Evolutionary conservation across 2,329 filamentous ascomycete species (phyloP).

Genomic region (Exserohilum rostratum): DNA sequence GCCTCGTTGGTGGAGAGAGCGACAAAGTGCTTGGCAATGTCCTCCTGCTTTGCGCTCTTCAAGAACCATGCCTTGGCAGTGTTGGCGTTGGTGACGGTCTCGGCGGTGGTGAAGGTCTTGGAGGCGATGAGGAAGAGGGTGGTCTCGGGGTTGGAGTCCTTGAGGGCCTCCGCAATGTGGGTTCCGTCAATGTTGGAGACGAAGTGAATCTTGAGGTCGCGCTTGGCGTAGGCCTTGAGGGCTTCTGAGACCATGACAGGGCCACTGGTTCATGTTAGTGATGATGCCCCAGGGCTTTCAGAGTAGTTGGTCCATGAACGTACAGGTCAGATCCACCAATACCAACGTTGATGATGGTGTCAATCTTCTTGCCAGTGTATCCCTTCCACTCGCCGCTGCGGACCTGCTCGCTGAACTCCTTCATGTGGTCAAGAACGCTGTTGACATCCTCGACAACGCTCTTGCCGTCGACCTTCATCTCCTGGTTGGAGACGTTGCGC

Average conservation of each 20-base stretch:
- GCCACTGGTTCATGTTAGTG: slow-evolving; percentile 60
- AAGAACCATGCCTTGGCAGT: slow-evolving; percentile 98
- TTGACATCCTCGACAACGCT: slow-evolving; percentile 96
- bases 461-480: slow-evolving; percentile 82
- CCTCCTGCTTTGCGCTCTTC: slow-evolving; percentile 75
- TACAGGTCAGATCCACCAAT: slow-evolving; percentile 98
- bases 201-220: slow-evolving; percentile 89
- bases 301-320: slow-evolving; percentile 50
- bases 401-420: slow-evolving; percentile 95
- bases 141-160: slow-evolving; percentile 88
- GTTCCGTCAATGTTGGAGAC: slow-evolving; percentile 99
- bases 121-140: slow-evolving; percentile 98
- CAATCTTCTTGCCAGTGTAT: slow-evolving; percentile 95
- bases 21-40: slow-evolving; percentile 98
- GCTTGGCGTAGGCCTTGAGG: slow-evolving; percentile 89
- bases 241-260: slow-evolving; percentile 99
- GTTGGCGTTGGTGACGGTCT: slow-evolving; percentile 97
- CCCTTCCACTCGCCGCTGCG: slow-evolving; percentile 96
- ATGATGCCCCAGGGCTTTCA: not conserved
- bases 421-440: slow-evolving; percentile 92
- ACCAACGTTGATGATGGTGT: slow-evolving; percentile 95
- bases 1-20: slow-evolving; percentile 93
- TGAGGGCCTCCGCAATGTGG: slow-evolving; percentile 92
- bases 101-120: slow-evolving; percentile 99
- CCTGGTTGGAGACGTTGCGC: slow-evolving; percentile 85